Base-by-base conservation (phyloP, 805 yeast species). In the Sugiyamaella floridensis region DNA sequence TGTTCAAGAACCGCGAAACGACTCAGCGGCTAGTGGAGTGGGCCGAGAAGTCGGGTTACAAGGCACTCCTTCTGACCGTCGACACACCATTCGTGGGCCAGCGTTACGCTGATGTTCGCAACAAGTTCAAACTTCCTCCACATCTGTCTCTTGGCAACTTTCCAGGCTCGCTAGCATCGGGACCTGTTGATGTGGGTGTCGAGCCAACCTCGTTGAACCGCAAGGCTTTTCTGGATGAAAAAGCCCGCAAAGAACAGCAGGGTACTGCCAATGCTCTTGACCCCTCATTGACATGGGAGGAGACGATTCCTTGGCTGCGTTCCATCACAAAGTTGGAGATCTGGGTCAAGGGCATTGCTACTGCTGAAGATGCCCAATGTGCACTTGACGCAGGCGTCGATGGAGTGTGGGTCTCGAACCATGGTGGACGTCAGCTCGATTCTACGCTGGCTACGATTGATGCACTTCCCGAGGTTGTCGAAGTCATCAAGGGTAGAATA, bases 371-470 rank as follows among this genome's bases (percentile, higher is more conserved):
- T 62, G 78, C 83, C 2, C 67, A 81, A 14, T 65, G 68, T 48
- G 86, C 89, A 4, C 76, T 78, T 4, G 77, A 78, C 51, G 68
- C 76, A 50, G 87, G 86, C 0, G 77, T 81, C 29, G 78, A 78
- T 48, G 90, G 87, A 8, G 78, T 82, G 19, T 76, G 83, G 50
- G 71, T 85, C 8, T 82, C 89, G 11, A 85, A 85, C 62, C 89
- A 85, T 65, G 89, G 89, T 22, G 90, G 89, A 9, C 71, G 89
- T 51, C 89, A 84, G 63, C 70, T 85, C 45, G 90, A 85, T 58
- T 79, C 76, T 42, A 73, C 83, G 0, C 70, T 76, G 54, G 77
- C 89, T 0, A 80, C 88, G 1, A 70, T 85, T 16, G 89, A 85
- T 61, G 78, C 84, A 2, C 71, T 85, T 49, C 80, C 80, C 1